A percentile compares a stretch with the other conserved stretches of the same genome.
phyloP scores from a whole-genome alignment of 2,329 filamentous ascomycete genomes.

The Aspergillus novoparasiticus region DNA sequence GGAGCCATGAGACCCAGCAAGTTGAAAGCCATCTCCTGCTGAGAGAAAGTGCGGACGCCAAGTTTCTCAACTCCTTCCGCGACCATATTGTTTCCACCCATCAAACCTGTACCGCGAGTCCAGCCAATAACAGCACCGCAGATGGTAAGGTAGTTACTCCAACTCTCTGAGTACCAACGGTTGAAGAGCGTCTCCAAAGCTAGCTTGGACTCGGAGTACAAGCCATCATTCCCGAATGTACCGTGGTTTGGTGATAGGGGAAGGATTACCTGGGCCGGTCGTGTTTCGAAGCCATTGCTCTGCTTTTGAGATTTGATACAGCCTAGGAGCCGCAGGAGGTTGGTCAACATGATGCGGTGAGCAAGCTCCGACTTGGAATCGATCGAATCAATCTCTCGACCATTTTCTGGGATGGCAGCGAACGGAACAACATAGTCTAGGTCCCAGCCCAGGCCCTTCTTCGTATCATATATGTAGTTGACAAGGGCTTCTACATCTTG shows the following conservation, averaged over 20 bases:
- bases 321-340: conserved; percentile 87
- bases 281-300: conserved; percentile 85
- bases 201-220: conserved; percentile 98
- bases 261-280: conserved; percentile 93
- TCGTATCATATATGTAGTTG: conserved; percentile 94
- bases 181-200: conserved; percentile 97
- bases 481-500: conserved; percentile 94
- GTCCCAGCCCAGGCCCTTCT: conserved; percentile 97
- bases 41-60: conserved; percentile 96
- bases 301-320: conserved; percentile 89
- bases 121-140: conserved; percentile 98
- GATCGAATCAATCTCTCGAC: conserved; percentile 93
- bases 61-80: conserved; percentile 96
- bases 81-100: conserved; percentile 97
- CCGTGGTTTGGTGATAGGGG: conserved; percentile 97
- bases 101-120: conserved; percentile 97
- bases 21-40: conserved; percentile 99
- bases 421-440: conserved; percentile 95
- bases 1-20: conserved; percentile 94
- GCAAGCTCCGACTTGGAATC: conserved; percentile 98
- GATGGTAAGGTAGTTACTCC: conserved; percentile 96
- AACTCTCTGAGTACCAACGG: conserved; percentile 96
- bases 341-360: conserved; percentile 98
- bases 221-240: conserved; percentile 95
- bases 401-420: conserved; percentile 95